Evolutionary conservation across 2,329 filamentous ascomycete species (phyloP), one percentile per base, ranked within the genome.

Genomic region (Trichophyton rubrum): DNA sequence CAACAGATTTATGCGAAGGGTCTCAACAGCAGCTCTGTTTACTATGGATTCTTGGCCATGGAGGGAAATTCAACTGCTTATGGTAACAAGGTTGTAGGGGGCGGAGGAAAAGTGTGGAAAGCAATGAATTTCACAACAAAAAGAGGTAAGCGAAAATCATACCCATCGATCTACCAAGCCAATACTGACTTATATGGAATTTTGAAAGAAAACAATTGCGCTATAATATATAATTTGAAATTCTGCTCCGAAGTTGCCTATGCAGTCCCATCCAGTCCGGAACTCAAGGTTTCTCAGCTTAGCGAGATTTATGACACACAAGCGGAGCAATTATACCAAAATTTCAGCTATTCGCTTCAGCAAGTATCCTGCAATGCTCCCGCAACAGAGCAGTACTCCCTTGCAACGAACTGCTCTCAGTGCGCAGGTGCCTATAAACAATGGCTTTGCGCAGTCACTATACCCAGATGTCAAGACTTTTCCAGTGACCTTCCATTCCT

Each of bases 381-480:
- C 0, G 75, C 82, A 1, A 85, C 86, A 38, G 84, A 88, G 13
- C 82, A 83, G 64, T 99, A 95, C 75, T 96, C 90, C 1, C 83
- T 97, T 13, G 87, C 84, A 1, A 83, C 85, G 47, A 82, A 74
- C 66, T 99, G 93, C 77, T 73, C 77, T 49, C 82, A 95, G 72
- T 99, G 93, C 74, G 82, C 79, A 15, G 69, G 71, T 0, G 89
- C 90, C 7, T 99, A 99, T 80, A 96, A 95, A 72, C 80, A 85
- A 68, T 99, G 93, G 93, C 85, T 99, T 20, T 99, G 93, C 76
- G 88, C 89, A 24, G 90, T 97, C 30, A 87, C 85, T 15, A 93
- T 99, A 63, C 93, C 93, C 0, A 88, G 91, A 33, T 99, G 93
- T 76, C 86, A 89, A 68, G 92, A 96, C 74, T 93, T 88, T 67